Evolutionary conservation across 2,329 filamentous ascomycete species (phyloP).

Genomic region (Penicillium freii): DNA sequence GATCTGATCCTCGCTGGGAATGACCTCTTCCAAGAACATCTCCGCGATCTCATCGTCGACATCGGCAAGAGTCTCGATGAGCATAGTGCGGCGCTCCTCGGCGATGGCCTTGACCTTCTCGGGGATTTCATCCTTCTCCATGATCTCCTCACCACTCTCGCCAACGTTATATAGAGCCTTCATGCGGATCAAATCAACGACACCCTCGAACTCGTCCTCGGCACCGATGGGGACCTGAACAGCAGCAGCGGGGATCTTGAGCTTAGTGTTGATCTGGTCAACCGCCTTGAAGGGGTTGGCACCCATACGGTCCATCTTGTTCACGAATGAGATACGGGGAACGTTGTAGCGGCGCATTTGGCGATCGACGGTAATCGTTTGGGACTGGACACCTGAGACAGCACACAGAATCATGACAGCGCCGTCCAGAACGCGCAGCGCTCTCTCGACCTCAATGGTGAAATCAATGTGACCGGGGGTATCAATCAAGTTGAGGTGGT

Average conservation of each 20-base stretch:
- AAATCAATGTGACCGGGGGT: conserved; percentile 99
- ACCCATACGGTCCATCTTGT: conserved; percentile 99
- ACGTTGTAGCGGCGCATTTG: conserved; percentile 99
- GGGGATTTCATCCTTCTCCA: conserved; percentile 76
- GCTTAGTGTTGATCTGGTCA: conserved; percentile 95
- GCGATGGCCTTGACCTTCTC: conserved; percentile 73
- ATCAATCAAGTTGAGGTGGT: conserved; percentile 98
- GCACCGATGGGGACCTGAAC: conserved; percentile 91
- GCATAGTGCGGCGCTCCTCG: conserved; percentile 74
- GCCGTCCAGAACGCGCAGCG: conserved; percentile 88
- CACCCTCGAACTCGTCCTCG: conserved; percentile 88
- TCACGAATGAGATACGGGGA: conserved; percentile 91
- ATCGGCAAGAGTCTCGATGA: conserved; percentile 94
- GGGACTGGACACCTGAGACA: conserved; percentile 93
- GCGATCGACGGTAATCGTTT: conserved; percentile 96
- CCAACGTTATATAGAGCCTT: conserved; percentile 92
- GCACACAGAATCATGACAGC: conserved; percentile 98
- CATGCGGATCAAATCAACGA: conserved; percentile 91
- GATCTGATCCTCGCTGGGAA: conserved; percentile 77
- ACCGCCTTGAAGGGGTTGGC: conserved; percentile 97
- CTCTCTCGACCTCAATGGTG: conserved; percentile 96
- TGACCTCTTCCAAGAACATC: conserved; percentile 83
- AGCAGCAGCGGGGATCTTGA: conserved; percentile 88
- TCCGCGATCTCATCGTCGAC: conserved; percentile 98
- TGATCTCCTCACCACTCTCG: conserved; percentile 71